These are phyloP conservation scores for Plectosphaerella cucumerina DNA, from an alignment of 2,329 filamentous ascomycete species.

Conservation along the genomic window DNA sequence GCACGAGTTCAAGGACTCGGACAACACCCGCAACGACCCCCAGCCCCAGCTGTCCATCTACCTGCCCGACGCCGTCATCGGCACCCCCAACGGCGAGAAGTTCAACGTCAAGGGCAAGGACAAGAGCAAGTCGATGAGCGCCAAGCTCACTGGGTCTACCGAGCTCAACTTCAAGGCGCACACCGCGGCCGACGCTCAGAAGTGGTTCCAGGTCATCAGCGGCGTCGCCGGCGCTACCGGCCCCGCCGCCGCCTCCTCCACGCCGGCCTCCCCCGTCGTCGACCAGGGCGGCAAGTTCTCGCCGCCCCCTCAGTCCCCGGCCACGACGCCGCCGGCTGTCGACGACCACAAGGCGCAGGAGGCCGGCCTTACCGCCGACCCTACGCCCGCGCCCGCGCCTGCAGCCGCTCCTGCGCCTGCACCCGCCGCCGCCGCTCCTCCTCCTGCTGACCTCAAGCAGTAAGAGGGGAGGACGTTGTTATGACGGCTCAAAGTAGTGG, in stretches of 20 bases:
- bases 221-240: conserved; percentile 51
- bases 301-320: conserved; percentile 12
- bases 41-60: conserved; percentile 85
- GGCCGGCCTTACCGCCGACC: conserved; percentile 36
- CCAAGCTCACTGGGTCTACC: conserved; percentile 73
- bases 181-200: conserved; percentile 71
- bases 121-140: conserved; percentile 71
- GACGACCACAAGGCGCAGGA: conserved; percentile 38
- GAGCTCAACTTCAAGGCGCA: conserved; percentile 88
- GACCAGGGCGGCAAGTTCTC: conserved; percentile 21
- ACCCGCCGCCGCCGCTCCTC: conserved; percentile 1
- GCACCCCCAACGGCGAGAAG: conserved; percentile 68
- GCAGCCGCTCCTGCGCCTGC: conserved; percentile 4
- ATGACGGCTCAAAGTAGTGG: background rate
- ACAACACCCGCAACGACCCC: conserved; percentile 66
- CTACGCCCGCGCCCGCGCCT: conserved; percentile 11
- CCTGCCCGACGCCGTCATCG: conserved; percentile 83
- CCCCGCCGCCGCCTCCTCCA: conserved; percentile 23
- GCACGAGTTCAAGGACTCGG: conserved; percentile 94
- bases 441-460: conserved; percentile 1
- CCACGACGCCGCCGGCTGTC: conserved; percentile 12
- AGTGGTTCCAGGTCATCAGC: conserved; percentile 77
- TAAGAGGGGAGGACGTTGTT: conserved; percentile 10
- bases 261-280: conserved; percentile 26
- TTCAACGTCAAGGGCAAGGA: conserved; percentile 97